Percentiles rank a stretch among this genome's conserved stretches.
phyloP scores from a whole-genome alignment of 2,329 filamentous ascomycete genomes.

The Ambrosiella cleistominuta region DNA sequence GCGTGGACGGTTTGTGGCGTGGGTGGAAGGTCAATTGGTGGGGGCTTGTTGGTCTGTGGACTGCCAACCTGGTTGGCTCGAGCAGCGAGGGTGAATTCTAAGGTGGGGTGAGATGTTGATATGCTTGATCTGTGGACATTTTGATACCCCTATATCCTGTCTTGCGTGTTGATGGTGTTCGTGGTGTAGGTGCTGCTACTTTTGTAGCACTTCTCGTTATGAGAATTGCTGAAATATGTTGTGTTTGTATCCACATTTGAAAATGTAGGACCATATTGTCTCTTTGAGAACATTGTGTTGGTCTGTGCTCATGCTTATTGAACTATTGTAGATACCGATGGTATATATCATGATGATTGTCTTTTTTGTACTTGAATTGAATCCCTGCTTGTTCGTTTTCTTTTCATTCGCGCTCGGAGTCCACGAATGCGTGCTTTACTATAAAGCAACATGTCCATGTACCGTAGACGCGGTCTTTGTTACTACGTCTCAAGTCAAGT shows the following conservation, averaged over 20 bases:
- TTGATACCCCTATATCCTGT: slow-evolving; percentile 1
- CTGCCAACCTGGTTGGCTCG: slow-evolving; percentile 43
- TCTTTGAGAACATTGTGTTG: background rate
- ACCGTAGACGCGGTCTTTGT: too few species aligned
- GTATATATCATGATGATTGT: background rate
- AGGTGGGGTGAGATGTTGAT: slow-evolving; percentile 9
- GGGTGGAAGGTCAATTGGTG: slow-evolving; percentile 67
- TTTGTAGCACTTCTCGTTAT: too few species aligned
- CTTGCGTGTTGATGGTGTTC: background rate
- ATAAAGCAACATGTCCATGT: too few species aligned
- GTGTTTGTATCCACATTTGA: too few species aligned
- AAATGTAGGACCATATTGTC: too few species aligned
- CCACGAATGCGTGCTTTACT: too few species aligned
- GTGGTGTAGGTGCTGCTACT: too few species aligned
- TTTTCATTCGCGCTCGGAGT: too few species aligned
- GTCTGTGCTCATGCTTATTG: background rate
- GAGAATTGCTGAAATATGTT: too few species aligned
- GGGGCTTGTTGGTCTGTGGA: slow-evolving; percentile 59
- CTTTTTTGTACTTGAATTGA: background rate
- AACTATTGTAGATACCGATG: background rate
- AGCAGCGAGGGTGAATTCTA: slow-evolving; percentile 45
- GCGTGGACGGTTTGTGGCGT: slow-evolving; percentile 49
- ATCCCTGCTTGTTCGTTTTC: background rate
- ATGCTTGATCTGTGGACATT: background rate
- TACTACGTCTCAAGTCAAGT: too few species aligned